Conservation (phyloP, 805 yeast genomes). For the Metschnikowia colocasiae region DNA sequence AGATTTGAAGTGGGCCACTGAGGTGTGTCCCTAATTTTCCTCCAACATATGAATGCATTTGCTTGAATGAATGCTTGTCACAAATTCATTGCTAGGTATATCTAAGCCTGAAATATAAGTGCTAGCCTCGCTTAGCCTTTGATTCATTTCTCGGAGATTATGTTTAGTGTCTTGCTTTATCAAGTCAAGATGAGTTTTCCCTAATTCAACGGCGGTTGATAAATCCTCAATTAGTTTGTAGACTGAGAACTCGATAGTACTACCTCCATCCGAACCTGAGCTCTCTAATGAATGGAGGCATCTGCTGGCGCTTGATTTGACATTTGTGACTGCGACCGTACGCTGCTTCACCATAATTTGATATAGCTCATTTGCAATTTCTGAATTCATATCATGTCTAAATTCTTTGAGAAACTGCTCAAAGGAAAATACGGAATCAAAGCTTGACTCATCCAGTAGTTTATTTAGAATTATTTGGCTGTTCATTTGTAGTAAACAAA, state of each 20-base stretch:
- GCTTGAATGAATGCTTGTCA: neutral
- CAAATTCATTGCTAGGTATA: neutral
- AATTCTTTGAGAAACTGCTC: constrained; percentile 1
- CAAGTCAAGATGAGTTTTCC: neutral
- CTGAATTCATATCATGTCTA: neutral
- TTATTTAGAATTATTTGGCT: neutral
- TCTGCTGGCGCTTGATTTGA: neutral
- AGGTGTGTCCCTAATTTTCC: neutral
- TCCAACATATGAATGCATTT: constrained; percentile 1
- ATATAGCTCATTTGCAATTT: neutral
- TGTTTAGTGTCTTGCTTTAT: neutral
- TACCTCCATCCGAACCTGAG: neutral
- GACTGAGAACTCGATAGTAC: neutral
- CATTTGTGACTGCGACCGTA: neutral
- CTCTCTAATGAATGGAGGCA: neutral
- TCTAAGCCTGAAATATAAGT: neutral
- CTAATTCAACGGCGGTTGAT: neutral
- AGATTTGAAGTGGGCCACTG: neutral
- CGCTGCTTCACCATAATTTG: neutral
- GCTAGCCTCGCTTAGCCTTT: neutral
- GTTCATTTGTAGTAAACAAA: constrained; percentile 1
- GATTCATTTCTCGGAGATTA: neutral
- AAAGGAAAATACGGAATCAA: neutral
- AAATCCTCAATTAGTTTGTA: neutral
- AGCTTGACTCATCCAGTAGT: constrained; percentile 2